A percentile compares a stretch with the other conserved stretches of the same genome.
Conservation (phyloP, 2,329 filamentous ascomycete species). For the Graphilbum ipis-grandicollis region DNA sequence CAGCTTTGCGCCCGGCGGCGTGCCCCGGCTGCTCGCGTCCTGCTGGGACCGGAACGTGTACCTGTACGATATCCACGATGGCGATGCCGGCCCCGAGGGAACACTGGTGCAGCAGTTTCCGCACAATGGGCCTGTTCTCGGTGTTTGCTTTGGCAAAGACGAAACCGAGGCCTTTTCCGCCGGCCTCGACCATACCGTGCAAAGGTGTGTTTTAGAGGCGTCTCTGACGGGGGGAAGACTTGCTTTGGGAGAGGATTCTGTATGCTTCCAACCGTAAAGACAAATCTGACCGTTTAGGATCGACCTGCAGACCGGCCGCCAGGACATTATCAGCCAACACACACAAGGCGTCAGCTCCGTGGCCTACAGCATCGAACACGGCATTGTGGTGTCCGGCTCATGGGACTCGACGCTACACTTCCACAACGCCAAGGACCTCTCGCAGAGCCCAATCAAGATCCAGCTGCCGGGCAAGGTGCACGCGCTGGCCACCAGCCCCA, state of each 20-base stretch:
- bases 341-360: conserved; percentile 64
- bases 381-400: conserved; percentile 73
- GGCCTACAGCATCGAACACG: conserved; percentile 60
- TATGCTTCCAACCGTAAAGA: too few relatives aligned
- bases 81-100: conserved; percentile 37
- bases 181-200: conserved; percentile 75
- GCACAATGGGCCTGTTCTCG: conserved; percentile 71
- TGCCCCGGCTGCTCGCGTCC: conserved; percentile 65
- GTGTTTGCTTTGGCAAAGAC: conserved; percentile 75
- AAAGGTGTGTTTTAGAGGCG: conserved; percentile 44
- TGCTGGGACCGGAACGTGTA: conserved; percentile 93
- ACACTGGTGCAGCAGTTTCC: conserved; percentile 57
- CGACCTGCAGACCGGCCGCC: conserved; percentile 53
- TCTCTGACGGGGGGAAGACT: too few relatives aligned
- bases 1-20: conserved; percentile 64
- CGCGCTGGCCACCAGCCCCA: conserved; percentile 57
- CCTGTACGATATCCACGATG: conserved; percentile 56
- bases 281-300: too few relatives aligned
- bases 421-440: conserved; percentile 44
- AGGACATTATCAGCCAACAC: conserved; percentile 65
- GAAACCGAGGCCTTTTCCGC: conserved; percentile 74
- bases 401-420: conserved; percentile 89
- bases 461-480: conserved; percentile 75
- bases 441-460: conserved; percentile 42
- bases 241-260: too few relatives aligned